A percentile compares a stretch with the other conserved stretches of the same genome.
These are phyloP conservation scores for Acacia crassicarpa DNA, from an alignment of 306 rosid species.

Conservation along the genomic window DNA sequence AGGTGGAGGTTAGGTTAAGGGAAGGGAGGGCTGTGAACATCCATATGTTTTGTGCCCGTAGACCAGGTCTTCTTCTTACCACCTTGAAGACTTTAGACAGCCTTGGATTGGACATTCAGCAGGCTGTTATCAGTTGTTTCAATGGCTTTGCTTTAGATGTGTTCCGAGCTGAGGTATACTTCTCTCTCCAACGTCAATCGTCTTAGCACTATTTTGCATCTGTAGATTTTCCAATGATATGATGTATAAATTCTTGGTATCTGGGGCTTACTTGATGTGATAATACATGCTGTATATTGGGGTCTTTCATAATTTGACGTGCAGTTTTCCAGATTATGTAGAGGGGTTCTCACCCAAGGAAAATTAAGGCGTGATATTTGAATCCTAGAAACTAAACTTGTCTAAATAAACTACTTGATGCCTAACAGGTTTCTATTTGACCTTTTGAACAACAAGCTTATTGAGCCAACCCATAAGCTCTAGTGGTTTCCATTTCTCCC, in stretches of 20 bases:
- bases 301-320: neutral
- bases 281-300: neutral
- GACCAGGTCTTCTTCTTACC: conserved; percentile 91
- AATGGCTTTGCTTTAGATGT: conserved; percentile 95
- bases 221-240: neutral
- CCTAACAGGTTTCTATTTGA: neutral
- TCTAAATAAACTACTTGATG: neutral
- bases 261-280: neutral
- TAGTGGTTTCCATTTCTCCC: neutral
- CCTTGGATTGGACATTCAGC: conserved; percentile 95
- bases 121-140: conserved; percentile 97
- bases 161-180: conserved; percentile 88
- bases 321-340: neutral
- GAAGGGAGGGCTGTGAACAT: conserved; percentile 96
- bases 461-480: neutral
- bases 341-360: neutral
- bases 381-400: conserved; percentile 8
- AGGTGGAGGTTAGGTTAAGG: conserved; percentile 89
- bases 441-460: neutral
- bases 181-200: conserved; percentile 20
- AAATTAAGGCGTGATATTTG: neutral
- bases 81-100: conserved; percentile 86
- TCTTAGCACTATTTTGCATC: neutral
- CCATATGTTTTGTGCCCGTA: conserved; percentile 93
- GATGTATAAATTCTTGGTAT: neutral